Percentiles rank a stretch among this genome's conserved stretches.
phyloP scores from a whole-genome alignment of 2,329 filamentous ascomycete genomes.

The Paraconiothyrium sp. region DNA sequence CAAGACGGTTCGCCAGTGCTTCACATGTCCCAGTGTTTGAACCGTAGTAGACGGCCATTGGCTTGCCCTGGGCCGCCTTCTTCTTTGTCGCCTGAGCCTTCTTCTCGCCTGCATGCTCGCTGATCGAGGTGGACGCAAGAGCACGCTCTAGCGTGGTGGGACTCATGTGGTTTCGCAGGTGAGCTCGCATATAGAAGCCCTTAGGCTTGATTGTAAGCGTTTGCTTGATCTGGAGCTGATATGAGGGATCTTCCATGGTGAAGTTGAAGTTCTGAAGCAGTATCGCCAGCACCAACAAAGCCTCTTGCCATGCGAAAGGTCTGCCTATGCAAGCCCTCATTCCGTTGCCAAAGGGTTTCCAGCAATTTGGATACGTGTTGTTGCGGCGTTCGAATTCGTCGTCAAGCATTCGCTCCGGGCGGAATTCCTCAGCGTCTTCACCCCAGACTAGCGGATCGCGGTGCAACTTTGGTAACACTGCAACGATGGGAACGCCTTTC shows the following conservation, averaged over 20 bases:
- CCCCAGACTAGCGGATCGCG: constrained; percentile 55
- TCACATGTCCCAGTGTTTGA: constrained; percentile 56
- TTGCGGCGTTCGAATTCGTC: constrained; percentile 52
- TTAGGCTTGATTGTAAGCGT: constrained; percentile 48
- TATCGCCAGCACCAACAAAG: constrained; percentile 55
- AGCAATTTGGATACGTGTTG: constrained; percentile 52
- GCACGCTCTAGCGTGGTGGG: constrained; percentile 10
- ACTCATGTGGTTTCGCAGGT: constrained; percentile 12
- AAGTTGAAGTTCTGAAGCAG: constrained; percentile 59
- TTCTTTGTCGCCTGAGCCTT: constrained; percentile 15
- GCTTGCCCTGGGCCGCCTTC: constrained; percentile 34
- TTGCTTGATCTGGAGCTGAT: constrained; percentile 55
- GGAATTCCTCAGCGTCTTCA: constrained; percentile 56
- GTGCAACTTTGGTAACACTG: constrained; percentile 50
- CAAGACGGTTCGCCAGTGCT: constrained; percentile 51
- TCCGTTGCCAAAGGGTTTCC: constrained; percentile 66
- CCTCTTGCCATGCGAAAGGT: constrained; percentile 65
- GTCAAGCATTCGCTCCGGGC: constrained; percentile 59
- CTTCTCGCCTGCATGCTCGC: constrained; percentile 6
- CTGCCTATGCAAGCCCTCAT: constrained; percentile 63
- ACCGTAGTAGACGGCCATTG: constrained; percentile 51
- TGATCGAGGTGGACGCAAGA: constrained; percentile 2
- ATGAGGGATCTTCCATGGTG: constrained; percentile 54
- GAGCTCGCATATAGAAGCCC: constrained; percentile 36
- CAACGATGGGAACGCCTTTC: constrained; percentile 42